These are phyloP conservation scores for Quercus variabilis DNA, from an alignment of 306 rosid genomes.

Conservation along the genomic window DNA sequence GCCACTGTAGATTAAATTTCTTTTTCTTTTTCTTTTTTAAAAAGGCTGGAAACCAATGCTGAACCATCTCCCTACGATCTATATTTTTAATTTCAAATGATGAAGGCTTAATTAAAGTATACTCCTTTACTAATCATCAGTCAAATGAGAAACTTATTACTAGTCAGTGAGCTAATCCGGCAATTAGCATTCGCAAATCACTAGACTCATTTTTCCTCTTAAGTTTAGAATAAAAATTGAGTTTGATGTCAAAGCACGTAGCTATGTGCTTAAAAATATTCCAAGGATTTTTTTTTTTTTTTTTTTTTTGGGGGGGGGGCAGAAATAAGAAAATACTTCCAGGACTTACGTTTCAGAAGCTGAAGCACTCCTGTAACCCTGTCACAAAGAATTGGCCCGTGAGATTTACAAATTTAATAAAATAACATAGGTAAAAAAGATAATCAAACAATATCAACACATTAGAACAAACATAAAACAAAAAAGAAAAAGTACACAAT, in stretches of 20 bases:
- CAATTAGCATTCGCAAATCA: not conserved
- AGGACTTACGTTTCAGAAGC: constrained; percentile 88
- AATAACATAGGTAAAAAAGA: not conserved
- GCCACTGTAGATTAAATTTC: not conserved
- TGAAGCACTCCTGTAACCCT: constrained; percentile 89
- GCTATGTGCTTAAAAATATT: not conserved
- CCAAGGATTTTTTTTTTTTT: not conserved
- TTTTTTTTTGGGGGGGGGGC: not conserved
- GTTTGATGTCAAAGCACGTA: not conserved
- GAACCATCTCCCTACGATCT: not conserved
- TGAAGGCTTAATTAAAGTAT: not conserved
- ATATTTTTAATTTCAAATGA: not conserved
- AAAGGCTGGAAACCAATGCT: not conserved
- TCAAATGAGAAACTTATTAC: not conserved
- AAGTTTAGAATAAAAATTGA: constrained; percentile 2
- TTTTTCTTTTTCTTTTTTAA: too few relatives aligned
- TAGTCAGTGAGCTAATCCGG: not conserved
- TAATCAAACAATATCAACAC: not conserved
- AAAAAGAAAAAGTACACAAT: not conserved
- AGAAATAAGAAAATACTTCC: constrained; percentile 16
- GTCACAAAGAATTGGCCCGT: constrained; percentile 32
- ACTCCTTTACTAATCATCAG: not conserved
- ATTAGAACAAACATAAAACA: not conserved
- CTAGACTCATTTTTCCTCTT: not conserved
- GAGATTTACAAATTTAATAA: constrained; percentile 16